Percentiles rank a stretch among this genome's conserved stretches.
These are phyloP conservation scores for Dioscorea alata DNA, from an alignment of 106 monocot genomes.

Conservation along the genomic window DNA sequence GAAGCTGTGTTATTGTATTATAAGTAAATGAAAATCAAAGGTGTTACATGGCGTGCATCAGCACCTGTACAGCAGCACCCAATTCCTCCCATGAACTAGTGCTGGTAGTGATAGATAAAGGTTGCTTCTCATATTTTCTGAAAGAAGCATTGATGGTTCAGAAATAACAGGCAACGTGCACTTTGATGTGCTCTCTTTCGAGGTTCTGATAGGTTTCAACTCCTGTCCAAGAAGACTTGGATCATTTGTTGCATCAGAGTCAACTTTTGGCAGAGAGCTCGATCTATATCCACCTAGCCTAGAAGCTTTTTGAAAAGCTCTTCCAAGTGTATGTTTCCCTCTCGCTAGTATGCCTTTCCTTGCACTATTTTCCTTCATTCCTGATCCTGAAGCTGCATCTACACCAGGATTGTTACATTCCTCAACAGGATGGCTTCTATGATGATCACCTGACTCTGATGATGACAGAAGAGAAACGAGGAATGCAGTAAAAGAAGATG, in stretches of 20 bases:
- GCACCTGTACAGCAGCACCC: constrained; percentile 93
- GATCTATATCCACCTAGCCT: constrained; percentile 57
- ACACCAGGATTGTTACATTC: constrained; percentile 24
- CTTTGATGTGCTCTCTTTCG: constrained; percentile 14
- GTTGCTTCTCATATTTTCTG: constrained; percentile 51
- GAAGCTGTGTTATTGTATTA: too few species aligned
- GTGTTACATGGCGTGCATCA: constrained; percentile 4
- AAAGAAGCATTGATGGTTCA: constrained; percentile 80
- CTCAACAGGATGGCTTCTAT: constrained; percentile 25
- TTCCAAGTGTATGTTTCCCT: constrained; percentile 78
- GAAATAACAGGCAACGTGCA: constrained; percentile 64
- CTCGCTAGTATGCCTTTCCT: constrained; percentile 58
- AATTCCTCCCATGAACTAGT: constrained; percentile 71
- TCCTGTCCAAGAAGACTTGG: constrained; percentile 29
- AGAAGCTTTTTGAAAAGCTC: constrained; percentile 53
- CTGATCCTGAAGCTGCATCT: constrained; percentile 40
- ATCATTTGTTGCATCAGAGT: constrained; percentile 16
- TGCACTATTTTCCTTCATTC: constrained; percentile 29
- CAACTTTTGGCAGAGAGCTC: constrained; percentile 41
- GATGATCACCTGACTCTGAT: constrained; percentile 35
- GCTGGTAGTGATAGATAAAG: constrained; percentile 75
- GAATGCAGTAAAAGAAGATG: constrained; percentile 94
- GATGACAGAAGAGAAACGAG: constrained; percentile 70
- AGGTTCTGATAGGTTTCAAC: constrained; percentile 12
- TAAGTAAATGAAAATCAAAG: not conserved